Conservation (phyloP, 495 filamentous ascomycete genomes). For the Aspergillus indologenus region DNA sequence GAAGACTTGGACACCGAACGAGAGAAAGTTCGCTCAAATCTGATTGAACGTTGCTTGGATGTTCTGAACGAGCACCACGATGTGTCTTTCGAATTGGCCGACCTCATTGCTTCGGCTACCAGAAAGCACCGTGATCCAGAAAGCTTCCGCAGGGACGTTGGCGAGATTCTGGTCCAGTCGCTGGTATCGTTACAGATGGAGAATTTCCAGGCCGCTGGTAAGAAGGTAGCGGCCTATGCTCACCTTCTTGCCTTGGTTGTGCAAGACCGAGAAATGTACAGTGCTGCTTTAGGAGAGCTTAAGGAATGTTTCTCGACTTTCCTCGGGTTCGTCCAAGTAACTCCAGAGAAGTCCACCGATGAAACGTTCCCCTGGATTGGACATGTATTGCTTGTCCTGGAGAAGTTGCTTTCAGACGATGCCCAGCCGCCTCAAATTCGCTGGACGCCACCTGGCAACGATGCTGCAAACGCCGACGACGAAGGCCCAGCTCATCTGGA, state of each 20-base stretch:
- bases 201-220: conserved; percentile 63
- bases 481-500: conserved; percentile 54
- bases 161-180: conserved; percentile 77
- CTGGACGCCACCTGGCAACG: conserved; percentile 65
- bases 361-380: conserved; percentile 88
- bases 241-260: conserved; percentile 88
- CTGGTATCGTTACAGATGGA: conserved; percentile 79
- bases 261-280: conserved; percentile 77
- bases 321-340: conserved; percentile 74
- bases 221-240: conserved; percentile 89
- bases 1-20: conserved; percentile 84
- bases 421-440: conserved; percentile 70
- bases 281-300: conserved; percentile 67
- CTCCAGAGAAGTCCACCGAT: conserved; percentile 59
- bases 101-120: conserved; percentile 75
- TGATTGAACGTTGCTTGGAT: conserved; percentile 88
- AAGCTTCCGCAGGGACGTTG: conserved; percentile 67
- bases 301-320: conserved; percentile 75
- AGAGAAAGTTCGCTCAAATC: conserved; percentile 62
- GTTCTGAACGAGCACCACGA: conserved; percentile 82
- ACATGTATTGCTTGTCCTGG: conserved; percentile 82
- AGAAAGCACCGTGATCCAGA: conserved; percentile 64
- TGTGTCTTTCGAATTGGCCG: conserved; percentile 86
- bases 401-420: conserved; percentile 85
- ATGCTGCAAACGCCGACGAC: conserved; percentile 41